Conservation (phyloP, 1,139 yeast genomes). For the Yamadazyma dushanensis region DNA sequence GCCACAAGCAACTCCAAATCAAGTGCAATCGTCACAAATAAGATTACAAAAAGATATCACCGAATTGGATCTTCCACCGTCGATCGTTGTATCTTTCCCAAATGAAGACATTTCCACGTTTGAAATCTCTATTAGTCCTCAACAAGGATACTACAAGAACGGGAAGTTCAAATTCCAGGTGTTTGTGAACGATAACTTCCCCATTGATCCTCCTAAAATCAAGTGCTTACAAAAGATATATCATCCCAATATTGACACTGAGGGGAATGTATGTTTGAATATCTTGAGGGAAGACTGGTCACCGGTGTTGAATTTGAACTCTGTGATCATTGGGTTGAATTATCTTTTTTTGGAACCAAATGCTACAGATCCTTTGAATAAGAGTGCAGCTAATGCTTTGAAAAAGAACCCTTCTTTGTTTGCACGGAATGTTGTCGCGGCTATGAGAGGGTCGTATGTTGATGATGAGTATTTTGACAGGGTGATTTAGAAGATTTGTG, state of each 20-base stretch:
- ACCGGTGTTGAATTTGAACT: constrained; percentile 82
- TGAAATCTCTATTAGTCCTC: constrained; percentile 62
- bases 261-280: constrained; percentile 90
- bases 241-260: constrained; percentile 90
- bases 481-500: constrained; percentile 33
- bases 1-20: constrained; percentile 15
- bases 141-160: constrained; percentile 72
- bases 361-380: constrained; percentile 88
- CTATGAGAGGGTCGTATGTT: constrained; percentile 76
- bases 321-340: constrained; percentile 81
- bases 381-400: constrained; percentile 80
- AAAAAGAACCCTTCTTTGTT: constrained; percentile 59
- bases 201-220: constrained; percentile 91
- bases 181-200: constrained; percentile 68
- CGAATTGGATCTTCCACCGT: constrained; percentile 66
- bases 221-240: constrained; percentile 70
- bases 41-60: constrained; percentile 64
- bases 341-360: constrained; percentile 89
- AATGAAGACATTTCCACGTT: constrained; percentile 62
- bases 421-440: constrained; percentile 52
- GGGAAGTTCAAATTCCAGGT: constrained; percentile 73
- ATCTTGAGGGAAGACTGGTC: constrained; percentile 95
- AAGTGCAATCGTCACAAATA: constrained; percentile 52
- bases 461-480: constrained; percentile 62
- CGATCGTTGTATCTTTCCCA: constrained; percentile 58